A percentile compares a stretch with the other conserved stretches of the same genome.
These are phyloP conservation scores for Mycena chlorophos DNA, from an alignment of 768 basidiomycete species.

Conservation along the genomic window DNA sequence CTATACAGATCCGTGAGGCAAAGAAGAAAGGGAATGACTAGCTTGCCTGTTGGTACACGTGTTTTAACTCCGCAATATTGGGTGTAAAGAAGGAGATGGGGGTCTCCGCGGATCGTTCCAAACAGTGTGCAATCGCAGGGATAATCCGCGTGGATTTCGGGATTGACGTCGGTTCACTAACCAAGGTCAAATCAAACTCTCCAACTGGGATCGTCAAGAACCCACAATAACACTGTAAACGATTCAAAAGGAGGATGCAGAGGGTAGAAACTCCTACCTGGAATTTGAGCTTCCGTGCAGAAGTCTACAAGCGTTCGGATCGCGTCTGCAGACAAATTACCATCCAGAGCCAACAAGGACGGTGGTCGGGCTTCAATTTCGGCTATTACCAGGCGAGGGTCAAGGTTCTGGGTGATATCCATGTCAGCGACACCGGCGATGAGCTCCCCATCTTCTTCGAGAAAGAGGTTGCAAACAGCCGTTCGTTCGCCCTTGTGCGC, in stretches of 20 bases:
- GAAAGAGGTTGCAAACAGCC: slow-evolving; percentile 84
- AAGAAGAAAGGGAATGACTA: slow-evolving; percentile 35
- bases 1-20: neutral
- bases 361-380: slow-evolving; percentile 54
- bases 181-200: slow-evolving; percentile 5
- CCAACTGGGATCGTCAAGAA: slow-evolving; percentile 1
- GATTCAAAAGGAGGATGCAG: slow-evolving; percentile 2
- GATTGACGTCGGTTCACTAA: slow-evolving; percentile 93
- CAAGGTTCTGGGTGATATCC: slow-evolving; percentile 56
- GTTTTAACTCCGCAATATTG: slow-evolving; percentile 75
- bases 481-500: slow-evolving; percentile 44
- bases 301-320: slow-evolving; percentile 53
- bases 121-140: slow-evolving; percentile 51
- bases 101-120: slow-evolving; percentile 31
- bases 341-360: slow-evolving; percentile 69
- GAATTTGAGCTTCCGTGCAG: slow-evolving; percentile 48
- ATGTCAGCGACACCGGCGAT: slow-evolving; percentile 93
- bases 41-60: slow-evolving; percentile 55
- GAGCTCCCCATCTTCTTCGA: slow-evolving; percentile 71
- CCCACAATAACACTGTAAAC: slow-evolving; percentile 73
- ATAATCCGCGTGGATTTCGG: slow-evolving; percentile 74
- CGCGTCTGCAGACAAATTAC: slow-evolving; percentile 60
- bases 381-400: slow-evolving; percentile 34
- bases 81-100: slow-evolving; percentile 79
- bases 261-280: slow-evolving; percentile 44